Base-by-base conservation (phyloP, 176 grass and related monocot genomes). In the Triticum dicoccoides region DNA sequence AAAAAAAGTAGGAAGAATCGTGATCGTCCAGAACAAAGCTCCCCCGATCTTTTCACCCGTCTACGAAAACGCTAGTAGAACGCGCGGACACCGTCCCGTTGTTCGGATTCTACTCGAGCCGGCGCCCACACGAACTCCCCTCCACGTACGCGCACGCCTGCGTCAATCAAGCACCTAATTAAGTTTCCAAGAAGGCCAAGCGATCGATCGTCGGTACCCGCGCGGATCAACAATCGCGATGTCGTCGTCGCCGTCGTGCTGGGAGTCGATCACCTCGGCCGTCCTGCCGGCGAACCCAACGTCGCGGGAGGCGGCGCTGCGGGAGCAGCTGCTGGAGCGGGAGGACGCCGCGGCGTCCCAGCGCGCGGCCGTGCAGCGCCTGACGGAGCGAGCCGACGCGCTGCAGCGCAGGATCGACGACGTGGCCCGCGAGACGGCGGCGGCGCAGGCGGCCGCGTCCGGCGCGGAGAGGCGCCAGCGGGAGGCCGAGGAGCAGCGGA, bases 361-460 rank as follows among this genome's bases (percentile, higher is more conserved):
- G 7, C 54, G 65, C n/a, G 79, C 61, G 39, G 2, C 3, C 5
- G 41, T 82, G 64, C 17, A 61, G 89, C 34, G 9, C 25, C 75
- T 80, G 47, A 52, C 66, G 25, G 67, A 87, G 30, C 80, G 66
- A 34, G 75, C 21, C 34, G 80, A 49, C 20, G 25, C 35, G 80
- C 85, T 91, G 76, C 80, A 14, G 68, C 80, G 59, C 9, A 37
- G 42, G 84, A 34, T 83, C 18, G 34, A 80, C 44, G 84, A 69
- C 73, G 84, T 42, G 74, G 11, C 12, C 1, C 9, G 52, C 20
- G 21, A 37, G 15, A 29, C 68, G 2, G 80, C 78, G 34, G 58
- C 6, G 32, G 80, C 41, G 2, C 54, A 79, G 73, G 56, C 0
- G n/a, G 80, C 54, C 30, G 32, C 56, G 56, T 18, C 44, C 23